Base-by-base conservation (phyloP, 805 yeast species). In the Tetrapisispora pingtungensis region DNA sequence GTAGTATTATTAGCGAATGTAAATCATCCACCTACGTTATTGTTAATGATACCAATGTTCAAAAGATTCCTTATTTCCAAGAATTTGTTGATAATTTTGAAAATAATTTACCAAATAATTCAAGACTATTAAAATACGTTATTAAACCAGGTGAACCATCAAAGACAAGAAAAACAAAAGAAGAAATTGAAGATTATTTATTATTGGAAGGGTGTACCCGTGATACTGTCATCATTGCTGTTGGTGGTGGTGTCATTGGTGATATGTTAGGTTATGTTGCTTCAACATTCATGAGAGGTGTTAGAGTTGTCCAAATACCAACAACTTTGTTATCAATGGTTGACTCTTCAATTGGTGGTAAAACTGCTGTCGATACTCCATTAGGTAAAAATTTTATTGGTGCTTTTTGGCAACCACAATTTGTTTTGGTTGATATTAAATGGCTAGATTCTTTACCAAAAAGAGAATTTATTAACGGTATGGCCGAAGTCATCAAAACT, bases 211-310 rank as follows among this genome's bases (percentile, higher is more conserved):
- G 95, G 22, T 93, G 98, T 65, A 93, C 97, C 14, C 78, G 98
- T 66, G 98, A 93, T 62, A 88, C 97, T 3, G 86, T 93, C 22
- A 80, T 93, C 46, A 67, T 93, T 40, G 98, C 98, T 8, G 78
- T 93, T 47, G 98, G 98, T 49, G 98, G 98, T 53, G 98, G 98
- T 55, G 94, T 93, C 42, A 90, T 93, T 64, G 98, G 98, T 48
- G 98, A 93, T 61, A 90, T 93, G 98, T 85, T 90, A 52, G 98
- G 98, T 4, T 93, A 79, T 62, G 97, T 93, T 35, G 98, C 98
- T n/a, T 90, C 98, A 28, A 93, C 98, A 2, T 93, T 93, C 64
- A 93, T 93, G 98, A 77, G 98, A 62, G 98, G 98, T 46, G 95
- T 93, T 8, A 75, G 96, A 50, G 87, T 88, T 46, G 81, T 88